Percentiles rank a stretch among this genome's conserved stretches.
Evolutionary conservation across 2,329 filamentous ascomycete species (phyloP).

Genomic region (Botryosphaeria dothidea): DNA sequence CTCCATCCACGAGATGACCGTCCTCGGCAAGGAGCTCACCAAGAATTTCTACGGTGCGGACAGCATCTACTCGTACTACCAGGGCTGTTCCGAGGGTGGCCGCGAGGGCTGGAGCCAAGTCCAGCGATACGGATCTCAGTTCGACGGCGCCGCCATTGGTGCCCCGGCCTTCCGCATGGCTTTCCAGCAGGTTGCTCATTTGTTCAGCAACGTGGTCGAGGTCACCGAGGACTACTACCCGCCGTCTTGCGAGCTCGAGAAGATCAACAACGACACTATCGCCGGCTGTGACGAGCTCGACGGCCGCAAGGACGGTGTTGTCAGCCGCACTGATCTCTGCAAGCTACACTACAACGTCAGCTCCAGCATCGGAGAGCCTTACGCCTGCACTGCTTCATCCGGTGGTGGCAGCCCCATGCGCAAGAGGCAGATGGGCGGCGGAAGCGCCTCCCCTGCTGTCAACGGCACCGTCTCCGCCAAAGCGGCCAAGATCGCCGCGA

Average conservation of each 20-base stretch:
- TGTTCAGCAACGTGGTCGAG: slow-evolving; percentile 43
- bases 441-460: slow-evolving; percentile 26
- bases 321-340: slow-evolving; percentile 52
- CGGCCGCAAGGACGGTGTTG: slow-evolving; percentile 56
- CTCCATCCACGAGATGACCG: slow-evolving; percentile 54
- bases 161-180: slow-evolving; percentile 50
- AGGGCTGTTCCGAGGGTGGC: slow-evolving; percentile 57
- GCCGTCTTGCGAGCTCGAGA: slow-evolving; percentile 48
- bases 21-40: slow-evolving; percentile 50
- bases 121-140: slow-evolving; percentile 52
- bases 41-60: slow-evolving; percentile 38
- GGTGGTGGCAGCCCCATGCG: slow-evolving; percentile 24
- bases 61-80: slow-evolving; percentile 51
- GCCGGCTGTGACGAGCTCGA: slow-evolving; percentile 57
- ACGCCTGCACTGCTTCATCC: slow-evolving; percentile 41
- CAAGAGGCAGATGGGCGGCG: slow-evolving; percentile 5
- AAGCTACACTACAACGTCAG: slow-evolving; percentile 48
- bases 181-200: slow-evolving; percentile 49
- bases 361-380: slow-evolving; percentile 48
- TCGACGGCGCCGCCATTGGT: slow-evolving; percentile 49
- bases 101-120: slow-evolving; percentile 52
- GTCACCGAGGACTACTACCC: slow-evolving; percentile 43
- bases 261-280: slow-evolving; percentile 58
- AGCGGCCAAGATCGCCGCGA: slow-evolving; percentile 27
- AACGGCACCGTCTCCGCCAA: slow-evolving; percentile 35